phyloP scores from a whole-genome alignment of 73 alveolate genomes.

The Blepharisma japonicum region DNA sequence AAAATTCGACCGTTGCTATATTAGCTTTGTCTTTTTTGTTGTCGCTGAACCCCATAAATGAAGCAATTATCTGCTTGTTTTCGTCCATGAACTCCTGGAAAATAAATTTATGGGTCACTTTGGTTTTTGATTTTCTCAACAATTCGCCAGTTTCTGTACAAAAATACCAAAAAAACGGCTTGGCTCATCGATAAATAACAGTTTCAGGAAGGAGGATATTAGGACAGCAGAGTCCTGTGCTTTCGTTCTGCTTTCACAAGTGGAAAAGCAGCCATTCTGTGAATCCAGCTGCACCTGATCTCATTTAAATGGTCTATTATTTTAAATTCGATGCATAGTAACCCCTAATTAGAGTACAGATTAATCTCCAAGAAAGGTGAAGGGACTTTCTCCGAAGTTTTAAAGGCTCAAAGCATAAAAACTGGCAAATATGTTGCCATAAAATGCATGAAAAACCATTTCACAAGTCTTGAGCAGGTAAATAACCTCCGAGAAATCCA shows the following conservation, averaged over 20 bases:
- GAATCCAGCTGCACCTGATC: conserved; percentile 47
- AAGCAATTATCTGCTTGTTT: conserved; percentile 24
- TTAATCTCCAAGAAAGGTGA: conserved; percentile 66
- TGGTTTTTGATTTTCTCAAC: conserved; percentile 69
- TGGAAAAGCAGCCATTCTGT: conserved; percentile 66
- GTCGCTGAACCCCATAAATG: background rate
- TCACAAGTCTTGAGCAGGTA: conserved; percentile 63
- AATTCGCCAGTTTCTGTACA: conserved; percentile 72
- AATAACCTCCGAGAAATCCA: conserved; percentile 81
- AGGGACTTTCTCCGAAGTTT: conserved; percentile 82
- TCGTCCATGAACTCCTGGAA: conserved; percentile 60
- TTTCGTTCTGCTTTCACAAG: conserved; percentile 55
- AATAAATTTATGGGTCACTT: conserved; percentile 61
- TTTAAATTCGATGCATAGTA: conserved; percentile 43
- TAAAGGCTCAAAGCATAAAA: conserved; percentile 67
- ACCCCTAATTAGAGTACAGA: conserved; percentile 52
- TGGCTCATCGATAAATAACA: conserved; percentile 69
- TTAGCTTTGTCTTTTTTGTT: conserved; percentile 8
- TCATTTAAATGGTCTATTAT: conserved; percentile 29
- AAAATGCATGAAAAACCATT: conserved; percentile 77
- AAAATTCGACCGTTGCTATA: conserved; percentile 72
- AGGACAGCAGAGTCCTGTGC: conserved; percentile 49
- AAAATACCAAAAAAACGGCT: conserved; percentile 87
- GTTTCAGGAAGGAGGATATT: conserved; percentile 69
- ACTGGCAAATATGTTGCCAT: conserved; percentile 86